Evolutionary conservation across 208 protist genomes (phyloP), one percentile per base, ranked within the genome.

Genomic region (Wallacemonas sp.): DNA sequence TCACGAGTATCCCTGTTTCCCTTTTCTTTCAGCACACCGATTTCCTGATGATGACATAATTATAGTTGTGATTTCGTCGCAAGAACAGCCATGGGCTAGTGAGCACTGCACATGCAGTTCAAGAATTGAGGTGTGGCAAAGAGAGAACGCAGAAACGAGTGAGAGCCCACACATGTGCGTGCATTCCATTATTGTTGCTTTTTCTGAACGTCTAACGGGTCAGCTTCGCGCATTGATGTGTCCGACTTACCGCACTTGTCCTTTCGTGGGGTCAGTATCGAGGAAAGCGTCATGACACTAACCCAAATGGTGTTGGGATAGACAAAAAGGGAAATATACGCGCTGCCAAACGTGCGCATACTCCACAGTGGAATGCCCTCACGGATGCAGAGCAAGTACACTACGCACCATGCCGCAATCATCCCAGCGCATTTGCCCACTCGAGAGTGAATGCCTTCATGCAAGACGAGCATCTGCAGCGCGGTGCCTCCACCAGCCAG

Each of bases 231-330:
- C n/a, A n/a, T n/a, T n/a, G n/a, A n/a, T n/a, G n/a, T n/a, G n/a
- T n/a, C n/a, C n/a, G n/a, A n/a, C n/a, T n/a, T n/a, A n/a, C n/a
- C n/a, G n/a, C n/a, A n/a, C n/a, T n/a, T n/a, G n/a, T n/a, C n/a
- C n/a, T n/a, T n/a, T n/a, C n/a, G n/a, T n/a, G 47, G 4, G 11
- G 12, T 11, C 5, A 27, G 26, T 27, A 55, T 36, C n/a, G 58
- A 26, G 65, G 34, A 36, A 68, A 46, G 30, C 63, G 68, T 28
- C 24, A 55, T 27, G 12, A 27, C 47, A 33, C 69, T 70, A 2
- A 82, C 61, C 84, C 80, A 90, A 17, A 90, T 22, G 1, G 75
- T 71, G 46, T 84, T 90, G 38, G 80, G 80, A 62, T 85, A 90
- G n/a, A 82, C 61, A 22, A 90, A 75, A 66, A 80, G 79, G 34